Base-by-base conservation (phyloP, 1,284 basidiomycete species). In the Ganoderma sinense region DNA sequence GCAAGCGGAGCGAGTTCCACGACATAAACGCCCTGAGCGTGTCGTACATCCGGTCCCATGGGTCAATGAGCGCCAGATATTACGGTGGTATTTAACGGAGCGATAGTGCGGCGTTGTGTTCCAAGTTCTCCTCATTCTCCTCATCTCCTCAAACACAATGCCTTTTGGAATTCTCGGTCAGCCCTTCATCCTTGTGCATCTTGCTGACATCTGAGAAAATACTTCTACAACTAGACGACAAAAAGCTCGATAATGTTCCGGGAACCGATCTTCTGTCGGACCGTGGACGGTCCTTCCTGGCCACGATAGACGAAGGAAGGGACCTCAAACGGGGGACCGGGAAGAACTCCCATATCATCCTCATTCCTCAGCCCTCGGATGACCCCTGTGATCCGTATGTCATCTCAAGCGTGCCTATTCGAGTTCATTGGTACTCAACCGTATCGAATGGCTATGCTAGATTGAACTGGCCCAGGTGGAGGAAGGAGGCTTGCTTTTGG, bases 291-390 rank as follows among this genome's bases (percentile, higher is more conserved):
- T 79, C 43, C 74, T 80, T 69, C 16, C 16, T 4, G 2, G 79
- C 82, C 62, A 68, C 67, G 20, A 73, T 83, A 53, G 76, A 82
- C 70, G 81, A 78, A 67, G 81, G 81, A 11, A 73, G 69, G 29
- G 66, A 70, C 40, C 71, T 85, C 43, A 85, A 84, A 72, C 76
- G 79, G 60, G 84, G 84, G 33, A 80, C 78, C 2, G 84, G 84
- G 33, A 78, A 80, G 65, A 69, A 83, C 70, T 75, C 80, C 8
- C 83, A 85, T 74, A 76, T 84, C 36, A 75, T 84, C n/a, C 80
- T 85, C n/a, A 78, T 85, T 23, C 84, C 84, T 20, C 84, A 85
- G 72, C 84, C 84, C 7, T 84, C 84, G 2, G 83, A 85, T 60
- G 83, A 85, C 68, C 83, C 82, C 8, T 78, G 79, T 65, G 84